Base-by-base conservation (phyloP, 225 moss, liverwort and hornwort species). In the Anthoceros angustus region DNA sequence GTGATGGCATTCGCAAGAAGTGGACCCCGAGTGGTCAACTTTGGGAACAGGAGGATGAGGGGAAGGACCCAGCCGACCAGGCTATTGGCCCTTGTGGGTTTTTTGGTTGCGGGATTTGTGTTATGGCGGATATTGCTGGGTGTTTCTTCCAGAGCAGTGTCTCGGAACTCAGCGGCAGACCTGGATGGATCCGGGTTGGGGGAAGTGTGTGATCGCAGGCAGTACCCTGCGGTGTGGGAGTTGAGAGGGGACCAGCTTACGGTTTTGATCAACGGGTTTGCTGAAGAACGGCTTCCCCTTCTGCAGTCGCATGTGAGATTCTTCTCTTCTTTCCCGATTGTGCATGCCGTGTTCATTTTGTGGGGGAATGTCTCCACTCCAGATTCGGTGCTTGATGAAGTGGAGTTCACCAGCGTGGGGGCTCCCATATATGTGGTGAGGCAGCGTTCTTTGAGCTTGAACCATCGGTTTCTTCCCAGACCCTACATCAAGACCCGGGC, bases 331-430 rank as follows among this genome's bases (percentile, higher is more conserved):
- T 78, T 81, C 3, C 66, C 87, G 0, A 76, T 74, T 16, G 86
- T 98, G 68, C 73, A 89, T 67, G 81, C 98, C 41, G 79, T 98
- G 69, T 82, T 83, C 42, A 66, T 92, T 70, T 87, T 98, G 25
- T 92, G 98, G 92, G 76, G 98, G 50, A 98, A 98, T 62, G 87
- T 81, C 12, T 89, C 92, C 42, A 87, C 89, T 4, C 87, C 92
- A 0, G 69, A 70, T 25, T 74, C 81, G 11, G 5, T 86, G 25
- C 73, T 87, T 23, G 70, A 70, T 8, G 70, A 70, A 4, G 62
- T 67, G 45, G 46, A 39, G 23, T 89, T 87, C 43, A 74, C 72
- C 49, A 84, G 78, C 42, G 24, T 74, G 0, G 68, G 95, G 9
- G 87, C 92, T 15, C 92, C 92, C 2, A 79, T 92, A 63, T 87